Conservation (phyloP, 345 rosid species). For the Gossypium longicalyx region DNA sequence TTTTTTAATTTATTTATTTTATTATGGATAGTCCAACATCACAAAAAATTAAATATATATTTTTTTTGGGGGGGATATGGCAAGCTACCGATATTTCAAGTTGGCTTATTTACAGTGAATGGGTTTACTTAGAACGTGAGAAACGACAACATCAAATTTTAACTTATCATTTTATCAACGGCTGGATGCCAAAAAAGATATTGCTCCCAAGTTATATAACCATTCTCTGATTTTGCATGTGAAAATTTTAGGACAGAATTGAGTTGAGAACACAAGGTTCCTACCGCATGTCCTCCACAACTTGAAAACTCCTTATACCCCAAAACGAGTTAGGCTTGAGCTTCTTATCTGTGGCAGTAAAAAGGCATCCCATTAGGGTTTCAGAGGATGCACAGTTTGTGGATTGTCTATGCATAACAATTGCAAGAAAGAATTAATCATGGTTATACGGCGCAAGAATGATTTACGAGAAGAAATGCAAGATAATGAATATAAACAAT, state of each 20-base stretch:
- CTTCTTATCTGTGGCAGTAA: constrained; percentile 58
- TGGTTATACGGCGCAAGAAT: neutral
- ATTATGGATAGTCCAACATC: no score
- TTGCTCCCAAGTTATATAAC: no score
- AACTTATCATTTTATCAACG: no score
- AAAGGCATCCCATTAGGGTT: constrained; percentile 79
- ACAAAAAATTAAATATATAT: no score
- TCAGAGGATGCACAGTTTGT: constrained; percentile 50
- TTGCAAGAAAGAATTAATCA: constrained; percentile 3
- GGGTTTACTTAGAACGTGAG: no score
- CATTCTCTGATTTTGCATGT: neutral
- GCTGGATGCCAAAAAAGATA: no score
- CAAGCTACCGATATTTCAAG: no score
- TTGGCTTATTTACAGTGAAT: no score
- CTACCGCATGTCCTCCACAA: constrained; percentile 38
- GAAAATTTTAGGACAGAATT: neutral
- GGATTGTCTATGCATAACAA: constrained; percentile 86
- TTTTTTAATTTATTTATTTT: no score
- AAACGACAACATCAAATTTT: no score
- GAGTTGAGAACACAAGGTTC: neutral
- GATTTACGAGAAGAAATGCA: neutral
- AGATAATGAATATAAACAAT: neutral
- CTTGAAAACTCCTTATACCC: constrained; percentile 79
- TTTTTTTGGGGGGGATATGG: no score
- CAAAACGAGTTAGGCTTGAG: constrained; percentile 80